phyloP scores from a whole-genome alignment of 257 asterid species.

The Plantago elongata region DNA sequence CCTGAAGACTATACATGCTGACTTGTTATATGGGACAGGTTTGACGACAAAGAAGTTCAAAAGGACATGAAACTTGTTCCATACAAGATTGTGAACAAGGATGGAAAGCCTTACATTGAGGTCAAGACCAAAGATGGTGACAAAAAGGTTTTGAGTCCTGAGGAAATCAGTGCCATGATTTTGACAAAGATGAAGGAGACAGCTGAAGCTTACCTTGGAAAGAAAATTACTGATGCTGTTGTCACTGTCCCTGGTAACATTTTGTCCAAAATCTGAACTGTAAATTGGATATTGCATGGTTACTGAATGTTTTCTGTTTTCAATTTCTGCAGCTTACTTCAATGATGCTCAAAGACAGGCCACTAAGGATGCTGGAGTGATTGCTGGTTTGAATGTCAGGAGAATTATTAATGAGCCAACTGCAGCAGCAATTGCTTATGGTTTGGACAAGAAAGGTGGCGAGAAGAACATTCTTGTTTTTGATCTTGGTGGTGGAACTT shows the following conservation, averaged over 20 bases:
- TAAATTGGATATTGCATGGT: background rate
- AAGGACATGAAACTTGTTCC: conserved; percentile 87
- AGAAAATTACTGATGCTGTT: conserved; percentile 86
- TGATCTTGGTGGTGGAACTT: conserved; percentile 98
- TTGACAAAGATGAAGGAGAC: conserved; percentile 91
- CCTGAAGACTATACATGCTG: no score
- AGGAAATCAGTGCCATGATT: conserved; percentile 90
- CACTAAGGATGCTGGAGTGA: conserved; percentile 81
- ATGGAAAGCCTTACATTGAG: conserved; percentile 88
- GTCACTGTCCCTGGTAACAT: conserved; percentile 84
- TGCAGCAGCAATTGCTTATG: conserved; percentile 96
- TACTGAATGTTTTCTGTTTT: conserved; percentile 17
- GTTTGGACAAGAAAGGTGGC: conserved; percentile 88
- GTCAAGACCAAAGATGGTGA: conserved; percentile 81
- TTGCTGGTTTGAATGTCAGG: conserved; percentile 88
- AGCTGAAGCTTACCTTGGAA: conserved; percentile 85
- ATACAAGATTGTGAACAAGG: conserved; percentile 78
- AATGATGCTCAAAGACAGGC: conserved; percentile 98
- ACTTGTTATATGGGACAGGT: conserved; percentile 32
- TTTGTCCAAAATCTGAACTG: background rate
- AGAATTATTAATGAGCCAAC: conserved; percentile 93
- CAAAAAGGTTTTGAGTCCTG: conserved; percentile 89
- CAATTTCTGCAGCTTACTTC: conserved; percentile 63
- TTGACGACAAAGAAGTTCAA: conserved; percentile 89
- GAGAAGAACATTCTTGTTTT: conserved; percentile 93